Percentiles rank a stretch among this genome's conserved stretches.
Evolutionary conservation across 257 asterid species (phyloP).

Genomic region (Lycium ferocissimum): DNA sequence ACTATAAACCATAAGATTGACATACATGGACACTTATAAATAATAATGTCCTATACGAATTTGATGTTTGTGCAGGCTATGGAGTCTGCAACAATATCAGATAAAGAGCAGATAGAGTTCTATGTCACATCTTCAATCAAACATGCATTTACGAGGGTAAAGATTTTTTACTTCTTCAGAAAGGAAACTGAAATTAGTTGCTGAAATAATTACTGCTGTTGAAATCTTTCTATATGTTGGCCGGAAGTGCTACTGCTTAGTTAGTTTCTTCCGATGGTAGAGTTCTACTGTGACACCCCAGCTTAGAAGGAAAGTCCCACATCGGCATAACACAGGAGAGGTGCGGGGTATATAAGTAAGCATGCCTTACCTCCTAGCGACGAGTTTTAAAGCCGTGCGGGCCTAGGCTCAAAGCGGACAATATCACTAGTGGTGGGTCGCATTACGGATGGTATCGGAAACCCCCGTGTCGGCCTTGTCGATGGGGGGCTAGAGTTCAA

Average conservation of each 20-base stretch:
- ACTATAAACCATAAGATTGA: neutral
- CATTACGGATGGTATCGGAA: no score
- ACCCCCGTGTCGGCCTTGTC: no score
- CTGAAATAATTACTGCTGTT: neutral
- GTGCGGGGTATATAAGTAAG: no score
- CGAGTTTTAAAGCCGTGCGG: no score
- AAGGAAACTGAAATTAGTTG: neutral
- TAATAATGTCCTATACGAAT: neutral
- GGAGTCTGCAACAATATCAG: slow-evolving; percentile 63
- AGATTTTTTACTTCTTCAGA: neutral
- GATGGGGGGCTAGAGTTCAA: no score
- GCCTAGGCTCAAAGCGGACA: no score
- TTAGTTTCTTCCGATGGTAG: neutral
- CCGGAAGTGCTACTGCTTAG: neutral
- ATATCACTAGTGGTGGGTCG: no score
- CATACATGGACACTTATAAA: neutral
- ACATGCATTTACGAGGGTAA: slow-evolving; percentile 83
- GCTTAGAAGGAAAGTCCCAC: no score
- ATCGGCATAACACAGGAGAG: no score
- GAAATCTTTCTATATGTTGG: neutral
- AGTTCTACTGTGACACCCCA: no score
- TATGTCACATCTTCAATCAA: slow-evolving; percentile 84
- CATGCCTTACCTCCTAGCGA: no score
- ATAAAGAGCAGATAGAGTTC: slow-evolving; percentile 82
- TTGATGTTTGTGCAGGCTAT: slow-evolving; percentile 61